Base-by-base conservation (phyloP, 169 alveolate genomes). In the Eimeria acervulina region DNA sequence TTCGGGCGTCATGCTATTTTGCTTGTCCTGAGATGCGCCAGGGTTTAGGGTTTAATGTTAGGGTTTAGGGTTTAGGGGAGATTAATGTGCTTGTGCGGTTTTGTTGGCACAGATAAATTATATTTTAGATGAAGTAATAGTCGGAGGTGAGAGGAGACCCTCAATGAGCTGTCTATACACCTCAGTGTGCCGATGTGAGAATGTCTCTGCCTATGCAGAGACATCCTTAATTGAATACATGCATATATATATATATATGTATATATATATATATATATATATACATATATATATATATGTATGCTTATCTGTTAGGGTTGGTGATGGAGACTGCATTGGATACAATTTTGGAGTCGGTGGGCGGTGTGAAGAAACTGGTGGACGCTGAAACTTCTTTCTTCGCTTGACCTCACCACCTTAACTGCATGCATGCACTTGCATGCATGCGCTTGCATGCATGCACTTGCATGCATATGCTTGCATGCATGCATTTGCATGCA, bases 51-150 rank as follows among this genome's bases (percentile, higher is more conserved):
- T 55, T 55, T 55, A 55, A 23, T 10, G 66, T 55, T 55, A 55
- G 66, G 66, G 66, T 55, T 55, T 55, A 55, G 66, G 66, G 66
- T 55, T 55, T 55, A 55, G 66, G 66, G 66, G 5, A 2, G 5
- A 19, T 55, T 7, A 12, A 1, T 42, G 33, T 83, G 91, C 10
- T 0, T 36, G 23, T 42, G 21, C 36, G 44, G 33, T 55, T 63
- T 40, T 42, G 1, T 59, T 12, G 47, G n/a, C n/a, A 15, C 88
- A 98, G 98, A 97, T 97, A 70, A 97, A 98, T 81, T 97, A 98
- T 95, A 97, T 98, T 61, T 97, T 98, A 76, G 99, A 98, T 90
- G 99, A 98, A 92, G 95, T 98, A 44, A 95, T 98, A 17, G 96
- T 98, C 92, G 99, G 99, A 61, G 99, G 99, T 90, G 96, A 92